Base-by-base conservation (phyloP, 768 basidiomycete genomes). In the Russula olivacea region DNA sequence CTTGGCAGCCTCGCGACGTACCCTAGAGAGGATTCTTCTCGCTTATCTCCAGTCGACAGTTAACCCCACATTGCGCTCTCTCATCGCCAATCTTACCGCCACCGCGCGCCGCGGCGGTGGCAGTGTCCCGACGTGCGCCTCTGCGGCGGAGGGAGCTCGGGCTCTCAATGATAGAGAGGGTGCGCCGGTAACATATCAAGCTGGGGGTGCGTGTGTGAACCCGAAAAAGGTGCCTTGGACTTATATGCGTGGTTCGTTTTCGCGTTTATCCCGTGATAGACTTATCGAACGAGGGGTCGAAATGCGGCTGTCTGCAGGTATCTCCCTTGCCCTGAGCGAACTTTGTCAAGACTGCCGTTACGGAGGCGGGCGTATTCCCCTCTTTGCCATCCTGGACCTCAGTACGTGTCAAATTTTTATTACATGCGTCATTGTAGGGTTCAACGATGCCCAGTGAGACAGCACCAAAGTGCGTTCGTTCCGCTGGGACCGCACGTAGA, bases 301-400 rank as follows among this genome's bases (percentile, higher is more conserved):
- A 41, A 19, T 7, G 3, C 19, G 10, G 4, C 4, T n/a, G 21
- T 47, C 2, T 21, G 45, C 2, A 59, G 62, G 62, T 1, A 45
- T 59, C n/a, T 55, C 62, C 12, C 58, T 63, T 3, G 62, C 58
- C n/a, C 17, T 59, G 36, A 55, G 58, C 52, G 58, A 63, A 41
- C 58, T 63, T 30, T 59, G 58, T 11, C 62, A 63, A 21, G 62
- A 63, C 2, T 8, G 15, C 12, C 38, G 34, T 14, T 59, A 54
- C 38, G 58, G 56, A 40, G 62, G 51, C 32, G 30, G 49, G 4
- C 57, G 36, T 8, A 59, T 63, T 49, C 52, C 62, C 19, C 45
- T 59, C 25, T 48, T 58, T 17, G 52, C 47, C 12, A 59, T 63
- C 45, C 50, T 63, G 11, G 62, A 55, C 21, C 52, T 58, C 45